Conservation (phyloP, 192 early-diverging fungal species). For the Gonapodya sp. region DNA sequence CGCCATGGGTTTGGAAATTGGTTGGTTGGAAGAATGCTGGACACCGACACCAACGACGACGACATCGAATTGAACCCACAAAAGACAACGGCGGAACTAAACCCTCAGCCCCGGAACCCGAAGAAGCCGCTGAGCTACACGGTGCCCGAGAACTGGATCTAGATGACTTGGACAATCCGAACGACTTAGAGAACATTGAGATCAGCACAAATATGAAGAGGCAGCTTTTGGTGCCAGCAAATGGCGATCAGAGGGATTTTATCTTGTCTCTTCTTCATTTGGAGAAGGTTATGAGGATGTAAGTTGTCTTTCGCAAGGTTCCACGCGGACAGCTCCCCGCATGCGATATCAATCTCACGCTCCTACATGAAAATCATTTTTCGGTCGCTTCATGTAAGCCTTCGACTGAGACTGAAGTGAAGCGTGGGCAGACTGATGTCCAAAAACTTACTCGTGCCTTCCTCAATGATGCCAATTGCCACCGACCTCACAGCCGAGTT, state of each 20-base stretch:
- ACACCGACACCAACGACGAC: too few species aligned
- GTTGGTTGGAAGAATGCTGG: too few species aligned
- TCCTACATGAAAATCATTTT: too few species aligned
- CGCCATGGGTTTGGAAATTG: too few species aligned
- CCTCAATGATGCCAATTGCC: background rate
- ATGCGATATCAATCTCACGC: too few species aligned
- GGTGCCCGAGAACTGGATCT: background rate
- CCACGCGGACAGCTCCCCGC: too few species aligned
- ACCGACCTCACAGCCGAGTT: background rate
- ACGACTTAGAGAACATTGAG: background rate
- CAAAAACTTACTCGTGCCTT: background rate
- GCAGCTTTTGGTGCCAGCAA: background rate
- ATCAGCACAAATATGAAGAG: background rate
- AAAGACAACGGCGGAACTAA: too few species aligned
- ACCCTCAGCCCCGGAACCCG: too few species aligned
- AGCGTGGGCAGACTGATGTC: background rate
- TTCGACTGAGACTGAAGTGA: background rate
- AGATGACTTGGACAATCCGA: background rate
- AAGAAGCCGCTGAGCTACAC: too few species aligned
- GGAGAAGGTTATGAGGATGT: background rate
- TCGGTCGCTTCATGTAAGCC: too few species aligned
- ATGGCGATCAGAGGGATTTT: background rate
- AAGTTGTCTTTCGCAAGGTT: background rate
- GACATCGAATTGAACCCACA: too few species aligned
- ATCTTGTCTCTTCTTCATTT: background rate